Evolutionary conservation across 2,329 filamentous ascomycete species (phyloP).

Genomic region (Phialophora verrucosa): DNA sequence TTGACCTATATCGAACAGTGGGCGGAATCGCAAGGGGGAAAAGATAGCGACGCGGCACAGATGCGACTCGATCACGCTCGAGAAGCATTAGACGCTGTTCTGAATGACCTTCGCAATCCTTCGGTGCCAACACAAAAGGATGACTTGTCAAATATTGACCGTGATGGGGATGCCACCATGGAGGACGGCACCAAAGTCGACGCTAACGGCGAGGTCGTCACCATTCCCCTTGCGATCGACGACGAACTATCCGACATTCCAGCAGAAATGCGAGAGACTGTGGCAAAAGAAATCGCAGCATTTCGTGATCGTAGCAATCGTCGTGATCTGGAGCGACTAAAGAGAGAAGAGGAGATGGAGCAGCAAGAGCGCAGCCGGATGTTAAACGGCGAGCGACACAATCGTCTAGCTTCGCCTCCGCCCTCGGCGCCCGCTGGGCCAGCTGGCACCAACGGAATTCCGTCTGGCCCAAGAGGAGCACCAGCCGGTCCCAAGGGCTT

Average conservation of each 20-base stretch:
- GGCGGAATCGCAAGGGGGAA: conserved; percentile 68
- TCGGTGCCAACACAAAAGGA: conserved; percentile 54
- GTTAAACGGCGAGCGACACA: conserved; percentile 66
- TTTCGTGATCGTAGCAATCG: conserved; percentile 91
- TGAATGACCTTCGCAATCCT: conserved; percentile 76
- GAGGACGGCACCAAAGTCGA: conserved; percentile 57
- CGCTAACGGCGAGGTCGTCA: conserved; percentile 72
- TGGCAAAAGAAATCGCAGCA: conserved; percentile 89
- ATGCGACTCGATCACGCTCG: conserved; percentile 73
- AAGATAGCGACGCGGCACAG: conserved; percentile 66
- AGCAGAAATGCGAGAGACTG: conserved; percentile 92
- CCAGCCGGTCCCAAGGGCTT: conserved; percentile 73
- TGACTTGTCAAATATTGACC: conserved; percentile 59
- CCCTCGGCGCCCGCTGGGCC: conserved; percentile 66
- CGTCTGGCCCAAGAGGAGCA: conserved; percentile 74
- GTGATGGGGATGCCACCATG: conserved; percentile 73
- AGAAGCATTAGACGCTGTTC: conserved; percentile 68
- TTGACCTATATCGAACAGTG: conserved; percentile 85
- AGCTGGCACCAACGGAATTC: conserved; percentile 73
- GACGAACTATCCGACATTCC: conserved; percentile 96
- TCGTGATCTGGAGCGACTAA: conserved; percentile 84
- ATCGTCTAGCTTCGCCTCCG: conserved; percentile 74
- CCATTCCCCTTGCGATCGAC: conserved; percentile 83
- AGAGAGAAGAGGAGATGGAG: conserved; percentile 90
- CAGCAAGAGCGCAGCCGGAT: conserved; percentile 75